These are phyloP conservation scores for Yamadazyma buinensis DNA, from an alignment of 1,139 yeast genomes.

Conservation along the genomic window DNA sequence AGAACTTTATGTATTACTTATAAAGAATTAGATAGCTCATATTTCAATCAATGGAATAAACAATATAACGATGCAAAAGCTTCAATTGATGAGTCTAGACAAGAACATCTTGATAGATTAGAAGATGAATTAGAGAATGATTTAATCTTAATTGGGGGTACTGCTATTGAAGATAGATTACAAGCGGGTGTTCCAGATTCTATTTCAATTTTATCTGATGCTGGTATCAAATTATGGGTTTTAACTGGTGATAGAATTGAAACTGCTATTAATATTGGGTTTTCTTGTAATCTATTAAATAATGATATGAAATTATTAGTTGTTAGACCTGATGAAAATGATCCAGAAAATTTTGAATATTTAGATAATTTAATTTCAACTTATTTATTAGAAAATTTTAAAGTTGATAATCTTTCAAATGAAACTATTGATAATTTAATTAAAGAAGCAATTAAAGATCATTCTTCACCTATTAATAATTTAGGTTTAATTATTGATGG, in stretches of 20 bases:
- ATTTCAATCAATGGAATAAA: conserved; percentile 64
- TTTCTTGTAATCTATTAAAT: conserved; percentile 85
- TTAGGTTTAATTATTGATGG: conserved; percentile 56
- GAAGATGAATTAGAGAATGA: conserved; percentile 79
- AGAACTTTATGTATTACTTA: conserved; percentile 93
- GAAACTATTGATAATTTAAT: conserved; percentile 28
- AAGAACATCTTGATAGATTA: conserved; percentile 69
- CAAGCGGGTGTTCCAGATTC: conserved; percentile 97
- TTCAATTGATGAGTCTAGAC: conserved; percentile 71
- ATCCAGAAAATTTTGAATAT: conserved; percentile 22
- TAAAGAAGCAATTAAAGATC: conserved; percentile 43
- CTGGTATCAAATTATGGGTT: conserved; percentile 96
- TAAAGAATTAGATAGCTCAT: conserved; percentile 59
- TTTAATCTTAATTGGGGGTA: conserved; percentile 80
- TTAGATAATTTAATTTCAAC: conserved; percentile 34
- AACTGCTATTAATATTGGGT: conserved; percentile 97
- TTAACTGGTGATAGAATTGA: conserved; percentile 97
- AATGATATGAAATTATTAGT: conserved; percentile 85
- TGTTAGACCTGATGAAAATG: conserved; percentile 41
- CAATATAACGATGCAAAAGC: conserved; percentile 72
- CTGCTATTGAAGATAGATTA: conserved; percentile 94
- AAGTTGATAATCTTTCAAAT: conserved; percentile 22
- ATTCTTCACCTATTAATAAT: conserved; percentile 46
- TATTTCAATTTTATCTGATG: conserved; percentile 75
- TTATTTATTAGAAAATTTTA: conserved; percentile 40